Conservation (phyloP, 352 stramenopile species). For the Pythium brassicae region DNA sequence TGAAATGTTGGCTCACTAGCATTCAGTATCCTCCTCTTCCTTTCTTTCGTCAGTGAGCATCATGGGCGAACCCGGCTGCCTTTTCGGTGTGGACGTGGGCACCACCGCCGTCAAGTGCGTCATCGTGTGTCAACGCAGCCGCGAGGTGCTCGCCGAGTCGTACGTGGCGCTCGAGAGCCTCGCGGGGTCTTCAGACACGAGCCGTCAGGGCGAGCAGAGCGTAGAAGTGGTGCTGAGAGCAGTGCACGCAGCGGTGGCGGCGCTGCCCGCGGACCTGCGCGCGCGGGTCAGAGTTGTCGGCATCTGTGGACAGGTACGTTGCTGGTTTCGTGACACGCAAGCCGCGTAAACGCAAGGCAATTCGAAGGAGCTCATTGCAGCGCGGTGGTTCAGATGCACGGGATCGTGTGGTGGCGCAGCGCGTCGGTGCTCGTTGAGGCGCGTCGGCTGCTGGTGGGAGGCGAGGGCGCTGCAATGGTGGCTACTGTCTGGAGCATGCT, state of each 20-base stretch:
- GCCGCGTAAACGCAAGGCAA: no score
- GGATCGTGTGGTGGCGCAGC: constrained; percentile 78
- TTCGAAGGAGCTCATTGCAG: no score
- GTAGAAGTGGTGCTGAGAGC: constrained; percentile 48
- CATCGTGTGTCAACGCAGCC: constrained; percentile 25
- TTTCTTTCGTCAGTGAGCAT: neutral
- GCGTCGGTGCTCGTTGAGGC: constrained; percentile 25
- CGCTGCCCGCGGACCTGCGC: constrained; percentile 24
- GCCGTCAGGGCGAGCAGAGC: constrained; percentile 25
- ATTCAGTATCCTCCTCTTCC: neutral
- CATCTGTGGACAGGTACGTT: constrained; percentile 64
- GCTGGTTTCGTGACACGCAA: no score
- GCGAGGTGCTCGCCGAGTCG: constrained; percentile 24
- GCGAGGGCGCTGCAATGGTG: constrained; percentile 5
- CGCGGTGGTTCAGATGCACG: constrained; percentile 81
- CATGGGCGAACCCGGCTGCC: neutral
- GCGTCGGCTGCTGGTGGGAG: constrained; percentile 21
- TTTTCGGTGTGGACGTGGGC: constrained; percentile 70
- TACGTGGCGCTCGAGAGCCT: constrained; percentile 37
- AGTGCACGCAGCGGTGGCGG: constrained; percentile 27
- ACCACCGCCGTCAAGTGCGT: constrained; percentile 78
- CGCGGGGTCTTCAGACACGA: constrained; percentile 1
- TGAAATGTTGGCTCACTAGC: no score
- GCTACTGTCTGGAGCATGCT: constrained; percentile 46
- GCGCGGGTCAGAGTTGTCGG: constrained; percentile 35